These are phyloP conservation scores for Blastocladiella emersonii DNA, from an alignment of 371 early-diverging fungal species.

Conservation along the genomic window DNA sequence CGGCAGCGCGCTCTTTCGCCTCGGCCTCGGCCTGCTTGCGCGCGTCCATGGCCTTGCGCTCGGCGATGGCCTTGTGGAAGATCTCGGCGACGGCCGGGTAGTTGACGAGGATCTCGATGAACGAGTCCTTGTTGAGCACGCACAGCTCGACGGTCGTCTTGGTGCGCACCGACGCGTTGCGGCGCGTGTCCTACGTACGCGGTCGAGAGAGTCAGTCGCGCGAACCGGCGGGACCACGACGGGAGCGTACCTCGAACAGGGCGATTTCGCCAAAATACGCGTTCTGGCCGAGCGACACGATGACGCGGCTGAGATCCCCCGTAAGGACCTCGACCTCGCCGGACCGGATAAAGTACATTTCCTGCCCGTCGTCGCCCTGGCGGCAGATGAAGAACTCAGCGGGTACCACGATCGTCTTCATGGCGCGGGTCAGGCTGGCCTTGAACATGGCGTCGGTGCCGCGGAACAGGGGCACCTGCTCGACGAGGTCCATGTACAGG, in stretches of 20 bases:
- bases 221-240: background rate
- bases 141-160: background rate
- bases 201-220: background rate
- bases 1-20: background rate
- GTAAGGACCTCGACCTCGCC: conserved; percentile 1
- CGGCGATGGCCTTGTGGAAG: background rate
- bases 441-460: background rate
- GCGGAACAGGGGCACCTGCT: background rate
- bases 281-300: background rate
- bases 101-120: background rate
- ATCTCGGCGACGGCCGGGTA: background rate
- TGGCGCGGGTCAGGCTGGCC: background rate
- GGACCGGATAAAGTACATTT: conserved; percentile 3
- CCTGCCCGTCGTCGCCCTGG: background rate
- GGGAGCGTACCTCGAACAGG: background rate
- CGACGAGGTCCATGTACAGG: conserved; percentile 1
- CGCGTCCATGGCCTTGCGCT: background rate
- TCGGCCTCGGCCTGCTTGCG: background rate
- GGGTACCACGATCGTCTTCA: background rate
- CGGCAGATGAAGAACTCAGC: background rate
- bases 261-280: conserved; percentile 4
- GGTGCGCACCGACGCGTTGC: background rate
- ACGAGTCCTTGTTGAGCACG: background rate
- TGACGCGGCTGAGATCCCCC: background rate
- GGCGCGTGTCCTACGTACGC: background rate